Percentiles rank a stretch among this genome's conserved stretches.
Conservation (phyloP, 148 eudicot genomes). For the Silene latifolia region DNA sequence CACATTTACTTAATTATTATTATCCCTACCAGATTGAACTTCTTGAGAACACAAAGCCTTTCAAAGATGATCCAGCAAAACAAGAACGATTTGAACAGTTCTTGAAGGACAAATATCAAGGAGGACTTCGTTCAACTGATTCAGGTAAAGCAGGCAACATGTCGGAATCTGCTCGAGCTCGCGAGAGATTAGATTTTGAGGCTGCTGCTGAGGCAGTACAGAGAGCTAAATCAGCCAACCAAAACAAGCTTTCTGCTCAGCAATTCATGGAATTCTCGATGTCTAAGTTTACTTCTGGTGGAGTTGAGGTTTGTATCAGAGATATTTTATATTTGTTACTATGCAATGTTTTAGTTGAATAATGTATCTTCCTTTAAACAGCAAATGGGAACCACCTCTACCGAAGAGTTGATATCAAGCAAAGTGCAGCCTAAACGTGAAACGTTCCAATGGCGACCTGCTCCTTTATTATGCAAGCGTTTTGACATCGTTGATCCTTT, state of each 20-base stretch:
- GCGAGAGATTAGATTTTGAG: conserved; percentile 93
- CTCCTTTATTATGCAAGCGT: conserved; percentile 87
- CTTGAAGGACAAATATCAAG: conserved; percentile 79
- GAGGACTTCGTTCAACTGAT: conserved; percentile 83
- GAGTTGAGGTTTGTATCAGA: conserved; percentile 50
- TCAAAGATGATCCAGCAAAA: conserved; percentile 73
- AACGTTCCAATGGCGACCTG: conserved; percentile 90
- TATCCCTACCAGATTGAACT: conserved; percentile 40
- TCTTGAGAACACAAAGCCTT: conserved; percentile 60
- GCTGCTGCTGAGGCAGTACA: conserved; percentile 71
- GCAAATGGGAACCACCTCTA: conserved; percentile 38
- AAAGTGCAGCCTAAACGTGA: conserved; percentile 72
- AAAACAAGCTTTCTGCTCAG: conserved; percentile 43
- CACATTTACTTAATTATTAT: conserved; percentile 6
- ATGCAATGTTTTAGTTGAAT: conserved; percentile 5
- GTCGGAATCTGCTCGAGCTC: conserved; percentile 94
- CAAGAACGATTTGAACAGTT: conserved; percentile 92
- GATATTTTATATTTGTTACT: background rate
- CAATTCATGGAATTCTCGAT: conserved; percentile 44
- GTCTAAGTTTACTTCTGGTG: conserved; percentile 63
- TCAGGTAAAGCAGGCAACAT: conserved; percentile 64
- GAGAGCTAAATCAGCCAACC: conserved; percentile 51
- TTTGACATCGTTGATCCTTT: conserved; percentile 87
- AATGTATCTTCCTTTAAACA: conserved; percentile 17
- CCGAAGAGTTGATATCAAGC: conserved; percentile 42